Percentiles rank a stretch among this genome's conserved stretches.
Conservation (phyloP, 768 basidiomycete genomes). For the Russula vinacea region DNA sequence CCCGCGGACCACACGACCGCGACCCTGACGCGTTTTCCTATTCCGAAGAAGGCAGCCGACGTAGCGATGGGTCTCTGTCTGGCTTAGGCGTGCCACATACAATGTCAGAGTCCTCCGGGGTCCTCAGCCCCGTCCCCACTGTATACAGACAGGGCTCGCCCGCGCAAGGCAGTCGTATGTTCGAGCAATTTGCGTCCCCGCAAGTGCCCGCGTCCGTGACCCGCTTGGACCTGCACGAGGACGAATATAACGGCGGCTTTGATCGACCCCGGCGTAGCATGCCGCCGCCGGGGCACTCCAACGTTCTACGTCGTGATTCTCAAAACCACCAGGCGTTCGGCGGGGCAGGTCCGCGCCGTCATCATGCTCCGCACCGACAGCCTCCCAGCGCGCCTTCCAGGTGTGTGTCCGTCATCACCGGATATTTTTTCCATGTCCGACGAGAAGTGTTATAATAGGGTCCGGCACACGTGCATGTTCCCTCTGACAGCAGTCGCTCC, state of each 20-base stretch:
- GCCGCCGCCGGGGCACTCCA: background rate
- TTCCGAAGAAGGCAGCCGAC: slow-evolving; percentile 20
- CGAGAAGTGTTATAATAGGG: slow-evolving; percentile 7
- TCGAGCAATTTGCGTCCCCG: slow-evolving; percentile 21
- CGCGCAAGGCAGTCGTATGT: slow-evolving; percentile 17
- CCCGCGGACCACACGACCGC: background rate
- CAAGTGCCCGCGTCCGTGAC: slow-evolving; percentile 10
- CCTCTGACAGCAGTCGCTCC: slow-evolving; percentile 21
- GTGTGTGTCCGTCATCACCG: slow-evolving; percentile 5
- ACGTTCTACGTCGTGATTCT: background rate
- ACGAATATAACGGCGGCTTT: background rate
- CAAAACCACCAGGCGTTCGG: background rate
- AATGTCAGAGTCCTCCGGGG: slow-evolving; percentile 20
- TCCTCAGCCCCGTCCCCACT: slow-evolving; percentile 25
- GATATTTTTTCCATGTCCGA: slow-evolving; percentile 4
- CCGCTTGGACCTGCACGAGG: slow-evolving; percentile 21
- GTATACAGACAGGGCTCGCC: slow-evolving; percentile 24
- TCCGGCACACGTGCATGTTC: slow-evolving; percentile 3
- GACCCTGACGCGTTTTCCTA: slow-evolving; percentile 22
- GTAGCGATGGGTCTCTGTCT: slow-evolving; percentile 9
- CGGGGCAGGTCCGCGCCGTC: background rate
- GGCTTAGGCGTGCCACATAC: slow-evolving; percentile 6
- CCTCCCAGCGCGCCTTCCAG: slow-evolving; percentile 12
- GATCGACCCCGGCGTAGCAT: slow-evolving; percentile 14
- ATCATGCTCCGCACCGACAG: slow-evolving; percentile 8